Base-by-base conservation (phyloP, 1,139 yeast genomes). In the Magnusiomyces fungicola region DNA sequence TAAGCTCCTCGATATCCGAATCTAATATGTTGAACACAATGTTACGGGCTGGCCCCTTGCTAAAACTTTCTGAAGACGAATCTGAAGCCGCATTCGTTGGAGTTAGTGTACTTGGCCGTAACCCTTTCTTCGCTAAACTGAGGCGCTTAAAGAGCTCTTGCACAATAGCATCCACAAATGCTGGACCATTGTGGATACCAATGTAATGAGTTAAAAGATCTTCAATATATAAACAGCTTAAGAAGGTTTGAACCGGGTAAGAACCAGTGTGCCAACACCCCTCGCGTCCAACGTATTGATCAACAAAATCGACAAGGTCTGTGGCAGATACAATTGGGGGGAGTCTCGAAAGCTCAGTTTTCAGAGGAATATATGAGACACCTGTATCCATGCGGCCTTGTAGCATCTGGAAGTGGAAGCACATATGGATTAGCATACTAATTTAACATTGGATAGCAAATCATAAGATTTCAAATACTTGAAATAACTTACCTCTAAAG, bases 351-450 rank as follows among this genome's bases (percentile, higher is more conserved):
- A 67, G 50, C 34, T 64, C 64, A 9, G 55, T 55, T 3, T 51
- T 55, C 43, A 68, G 52, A 1, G 61, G 49, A 48, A 53, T 49
- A 54, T 58, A 68, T 19, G 57, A 53, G 45, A 64, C 41, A n/a
- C 73, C 73, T 3, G 72, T 67, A 53, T 69, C 73, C 69, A 69
- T 67, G 45, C 63, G 61, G 18, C 56, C 59, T 52, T 64, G 61
- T 30, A 70, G 69, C 42, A 69, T 63, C 58, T 54, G 19, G 25
- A 19, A 2, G 39, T 10, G 25, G 29, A n/a, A 29, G 25, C 12
- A 27, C 10, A 27, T 18, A 36, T 18, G 25, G 12, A 7, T 12
- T 19, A 14, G 33, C 12, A 34, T n/a, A 37, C 23, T 5, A 29
- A n/a, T 16, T n/a, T 16, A 34, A 23, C 2, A 36, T 19, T 19